Base-by-base conservation (phyloP, 2,329 filamentous ascomycete species). In the Rutstroemia sp. region DNA sequence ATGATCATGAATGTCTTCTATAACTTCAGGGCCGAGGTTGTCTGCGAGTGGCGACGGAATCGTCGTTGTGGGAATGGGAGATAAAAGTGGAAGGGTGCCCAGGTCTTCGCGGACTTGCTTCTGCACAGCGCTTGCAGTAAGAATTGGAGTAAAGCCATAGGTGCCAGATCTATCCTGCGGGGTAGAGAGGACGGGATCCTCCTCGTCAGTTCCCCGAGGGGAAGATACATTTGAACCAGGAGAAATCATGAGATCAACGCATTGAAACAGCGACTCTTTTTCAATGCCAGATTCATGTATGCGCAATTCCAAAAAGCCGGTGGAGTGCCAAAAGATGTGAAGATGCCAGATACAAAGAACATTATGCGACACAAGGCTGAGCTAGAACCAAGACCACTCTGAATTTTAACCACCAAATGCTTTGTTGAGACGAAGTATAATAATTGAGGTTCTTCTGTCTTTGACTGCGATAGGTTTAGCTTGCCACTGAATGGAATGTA, bases 41-140 rank as follows among this genome's bases (percentile, higher is more conserved):
- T 51, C 17, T 4, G 63, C 64, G 1, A 67, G 23, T 0, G 65
- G 65, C 14, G 58, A 61, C 0, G 61, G 60, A 9, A 63, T 61
- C 1, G 12, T 21, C 2, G 59, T 59, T 16, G 57, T 19, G 3
- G 65, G 62, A 30, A 67, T 63, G 16, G 44, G 44, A 19, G 53
- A 55, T 21, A 65, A 16, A n/a, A 62, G 56, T n/a, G 60, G 51
- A 19, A 58, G 51, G 23, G 37, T 45, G 4, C 34, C 25, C 3
- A 19, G 37, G 17, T 55, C 50, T n/a, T 25, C 17, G 4, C 16
- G 46, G 9, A 50, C 45, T 16, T 48, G 46, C 7, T 45, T 17
- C 12, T 44, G 53, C 1, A 65, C 56, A 7, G 60, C 59, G 2
- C 58, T 54, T 4, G 62, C 57, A 7, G 17, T 47, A 8, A 63